Percentiles rank a stretch among this genome's conserved stretches.
Evolutionary conservation across 129 eudicot species (phyloP).

Genomic region (Tagetes patula): DNA sequence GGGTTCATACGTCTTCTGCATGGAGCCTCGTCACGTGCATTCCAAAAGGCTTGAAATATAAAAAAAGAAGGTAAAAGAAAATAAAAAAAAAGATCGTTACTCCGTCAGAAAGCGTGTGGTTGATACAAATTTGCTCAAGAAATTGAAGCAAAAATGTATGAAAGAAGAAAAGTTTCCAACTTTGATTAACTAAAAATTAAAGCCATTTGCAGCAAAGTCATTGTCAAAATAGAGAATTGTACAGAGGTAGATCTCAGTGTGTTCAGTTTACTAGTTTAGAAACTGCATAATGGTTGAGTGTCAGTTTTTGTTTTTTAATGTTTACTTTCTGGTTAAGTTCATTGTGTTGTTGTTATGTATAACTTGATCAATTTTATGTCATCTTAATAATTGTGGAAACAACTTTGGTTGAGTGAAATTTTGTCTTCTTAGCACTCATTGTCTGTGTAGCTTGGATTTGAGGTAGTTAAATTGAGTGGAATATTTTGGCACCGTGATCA

Average conservation of each 20-base stretch:
- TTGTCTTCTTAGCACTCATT: neutral
- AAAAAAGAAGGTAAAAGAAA: neutral
- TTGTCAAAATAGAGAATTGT: conserved; percentile 32
- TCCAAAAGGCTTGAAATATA: conserved; percentile 60
- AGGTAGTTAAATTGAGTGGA: too few species aligned
- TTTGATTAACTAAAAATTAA: conserved; percentile 24
- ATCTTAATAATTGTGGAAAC: conserved; percentile 30
- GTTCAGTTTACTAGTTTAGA: conserved; percentile 26
- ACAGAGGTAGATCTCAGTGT: conserved; percentile 39
- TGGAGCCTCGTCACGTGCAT: conserved; percentile 82
- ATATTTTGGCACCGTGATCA: too few species aligned
- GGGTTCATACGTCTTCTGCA: conserved; percentile 93
- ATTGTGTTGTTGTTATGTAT: conserved; percentile 24
- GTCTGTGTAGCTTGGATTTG: too few species aligned
- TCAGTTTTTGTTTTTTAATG: conserved; percentile 19
- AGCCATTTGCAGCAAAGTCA: conserved; percentile 10
- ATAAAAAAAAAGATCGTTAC: neutral
- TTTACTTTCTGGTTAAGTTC: conserved; percentile 18
- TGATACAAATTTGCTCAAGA: conserved; percentile 15
- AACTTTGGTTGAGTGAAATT: conserved; percentile 22
- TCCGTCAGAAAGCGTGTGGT: neutral
- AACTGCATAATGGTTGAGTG: conserved; percentile 30
- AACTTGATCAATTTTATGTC: conserved; percentile 17
- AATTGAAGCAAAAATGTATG: conserved; percentile 8
- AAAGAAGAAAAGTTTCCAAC: conserved; percentile 19